Base-by-base conservation (phyloP, 2,329 filamentous ascomycete genomes). In the Aspergillus phoenicis region DNA sequence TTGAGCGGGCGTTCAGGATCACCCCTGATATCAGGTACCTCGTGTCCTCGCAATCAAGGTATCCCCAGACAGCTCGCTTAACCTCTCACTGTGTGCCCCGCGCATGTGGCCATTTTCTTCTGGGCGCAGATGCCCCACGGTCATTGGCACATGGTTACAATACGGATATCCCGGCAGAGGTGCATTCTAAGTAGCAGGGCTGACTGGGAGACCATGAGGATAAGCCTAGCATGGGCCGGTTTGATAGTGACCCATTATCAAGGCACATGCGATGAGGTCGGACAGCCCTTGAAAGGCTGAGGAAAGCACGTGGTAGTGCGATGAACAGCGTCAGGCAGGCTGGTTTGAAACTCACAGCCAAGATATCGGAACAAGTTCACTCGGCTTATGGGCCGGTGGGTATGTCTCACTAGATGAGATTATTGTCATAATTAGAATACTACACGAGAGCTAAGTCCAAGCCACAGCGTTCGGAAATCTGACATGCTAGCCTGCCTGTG, bases 271-370 rank as follows among this genome's bases (percentile, higher is more conserved):
- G 4, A 5, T 20, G 4, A 17, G 6, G 26, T 51, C 22, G 15
- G 11, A 28, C 45, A 26, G 22, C 22, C 45, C 11, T 8, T 30
- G 22, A 24, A 47, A 28, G 13, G 24, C 15, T 30, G 26, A 45
- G 8, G 33, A 26, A 51, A 33, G 47, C 47, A 51, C 26, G 47
- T 51, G 47, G 26, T 30, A 30, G 7, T n/a, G 26, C n/a, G 26
- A n/a, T 51, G 47, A 28, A 33, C 47, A 51, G 47, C 47, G 33
- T 33, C 26, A 51, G 47, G 47, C 47, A 51, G 47, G 47, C 47
- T 30, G 26, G 26, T 51, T 51, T 51, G 47, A 28, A 51, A 51
- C 47, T 51, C 26, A 17, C 47, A 24, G 4, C 17, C 13, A 30
- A 51, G 26, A 11, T 13, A 36, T 36, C 11, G 33, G 7, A 51